Evolutionary conservation across 805 yeast genomes (phyloP).

Genomic region (Sugiyamaella lignohabitans): DNA sequence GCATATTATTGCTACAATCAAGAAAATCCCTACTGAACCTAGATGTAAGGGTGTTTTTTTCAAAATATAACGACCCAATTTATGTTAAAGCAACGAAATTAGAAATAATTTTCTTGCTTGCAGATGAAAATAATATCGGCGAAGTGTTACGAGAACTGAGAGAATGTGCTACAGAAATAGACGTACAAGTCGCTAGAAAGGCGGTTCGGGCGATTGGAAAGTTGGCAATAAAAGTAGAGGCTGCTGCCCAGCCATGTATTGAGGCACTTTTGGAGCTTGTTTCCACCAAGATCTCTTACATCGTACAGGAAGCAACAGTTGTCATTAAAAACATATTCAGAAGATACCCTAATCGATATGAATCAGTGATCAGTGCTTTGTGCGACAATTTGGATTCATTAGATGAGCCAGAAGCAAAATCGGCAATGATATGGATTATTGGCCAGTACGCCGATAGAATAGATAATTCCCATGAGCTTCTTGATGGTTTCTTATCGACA

Average conservation of each 20-base stretch:
- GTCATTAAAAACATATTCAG: conserved; percentile 73
- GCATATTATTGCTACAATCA: conserved; percentile 64
- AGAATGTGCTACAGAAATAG: conserved; percentile 84
- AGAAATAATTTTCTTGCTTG: conserved; percentile 76
- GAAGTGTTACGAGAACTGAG: conserved; percentile 66
- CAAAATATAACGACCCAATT: conserved; percentile 77
- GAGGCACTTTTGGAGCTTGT: conserved; percentile 52
- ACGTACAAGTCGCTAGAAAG: conserved; percentile 77
- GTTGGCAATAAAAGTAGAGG: conserved; percentile 67
- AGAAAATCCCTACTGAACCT: conserved; percentile 52
- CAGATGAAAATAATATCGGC: conserved; percentile 54
- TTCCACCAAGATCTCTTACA: conserved; percentile 59
- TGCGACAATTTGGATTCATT: conserved; percentile 44
- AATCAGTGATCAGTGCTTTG: conserved; percentile 38
- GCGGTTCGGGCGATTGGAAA: conserved; percentile 88
- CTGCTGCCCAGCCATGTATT: conserved; percentile 59
- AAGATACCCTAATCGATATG: conserved; percentile 59
- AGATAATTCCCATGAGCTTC: conserved; percentile 35
- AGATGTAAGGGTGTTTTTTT: conserved; percentile 76
- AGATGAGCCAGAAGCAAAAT: conserved; percentile 72
- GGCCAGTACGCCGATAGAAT: conserved; percentile 61
- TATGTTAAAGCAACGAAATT: conserved; percentile 86
- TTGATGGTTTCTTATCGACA: conserved; percentile 39
- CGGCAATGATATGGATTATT: conserved; percentile 75
- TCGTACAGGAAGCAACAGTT: conserved; percentile 73